Conservation (phyloP, 257 asterid genomes). For the Solanum dulcamara region DNA sequence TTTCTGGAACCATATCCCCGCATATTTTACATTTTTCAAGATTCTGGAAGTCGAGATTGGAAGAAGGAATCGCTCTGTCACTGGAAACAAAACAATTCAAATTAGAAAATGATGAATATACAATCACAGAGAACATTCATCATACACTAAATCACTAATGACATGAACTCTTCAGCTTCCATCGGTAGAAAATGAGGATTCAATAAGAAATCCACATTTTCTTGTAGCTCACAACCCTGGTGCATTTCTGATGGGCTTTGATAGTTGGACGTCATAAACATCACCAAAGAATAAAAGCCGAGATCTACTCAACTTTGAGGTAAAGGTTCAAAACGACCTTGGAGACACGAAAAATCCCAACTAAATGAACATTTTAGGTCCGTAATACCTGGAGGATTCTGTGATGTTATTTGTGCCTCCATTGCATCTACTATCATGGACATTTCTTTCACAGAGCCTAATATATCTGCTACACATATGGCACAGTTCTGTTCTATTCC, state of each 20-base stretch:
- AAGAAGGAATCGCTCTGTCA: slow-evolving; percentile 70
- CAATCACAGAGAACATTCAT: background rate
- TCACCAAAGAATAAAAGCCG: background rate
- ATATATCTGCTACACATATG: slow-evolving; percentile 61
- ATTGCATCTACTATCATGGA: slow-evolving; percentile 59
- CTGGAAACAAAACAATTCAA: slow-evolving; percentile 28
- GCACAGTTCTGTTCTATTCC: slow-evolving; percentile 85
- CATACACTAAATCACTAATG: too few species aligned
- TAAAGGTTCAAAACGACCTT: background rate
- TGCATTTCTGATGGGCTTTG: too few species aligned
- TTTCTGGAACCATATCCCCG: slow-evolving; percentile 82
- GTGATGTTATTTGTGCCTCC: slow-evolving; percentile 39
- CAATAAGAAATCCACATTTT: background rate
- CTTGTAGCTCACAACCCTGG: background rate
- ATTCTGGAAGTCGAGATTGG: slow-evolving; percentile 79
- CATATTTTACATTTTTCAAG: slow-evolving; percentile 91
- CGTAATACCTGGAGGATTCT: slow-evolving; percentile 75
- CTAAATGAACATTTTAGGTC: background rate
- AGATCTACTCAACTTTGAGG: background rate
- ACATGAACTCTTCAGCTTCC: too few species aligned
- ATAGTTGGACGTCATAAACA: background rate
- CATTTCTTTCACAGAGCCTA: slow-evolving; percentile 62
- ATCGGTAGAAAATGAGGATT: background rate
- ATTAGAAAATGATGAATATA: background rate
- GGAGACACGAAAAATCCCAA: background rate